A percentile compares a stretch with the other conserved stretches of the same genome.
These are phyloP conservation scores for Gossypium thurberi DNA, from an alignment of 345 rosid species.

Conservation along the genomic window DNA sequence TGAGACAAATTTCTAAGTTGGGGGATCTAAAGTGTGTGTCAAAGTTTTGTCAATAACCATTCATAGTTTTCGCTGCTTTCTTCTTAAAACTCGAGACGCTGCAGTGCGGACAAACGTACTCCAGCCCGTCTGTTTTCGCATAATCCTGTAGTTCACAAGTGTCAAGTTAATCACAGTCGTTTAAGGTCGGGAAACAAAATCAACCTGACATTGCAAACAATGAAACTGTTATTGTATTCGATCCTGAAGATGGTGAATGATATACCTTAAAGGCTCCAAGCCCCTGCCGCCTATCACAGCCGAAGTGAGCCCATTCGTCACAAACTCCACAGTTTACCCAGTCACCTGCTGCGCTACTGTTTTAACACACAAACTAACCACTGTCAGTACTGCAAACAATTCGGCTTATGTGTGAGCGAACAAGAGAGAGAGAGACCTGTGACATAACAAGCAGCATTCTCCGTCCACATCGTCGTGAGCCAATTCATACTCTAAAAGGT, in stretches of 20 bases:
- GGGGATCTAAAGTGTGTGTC: constrained; percentile 13
- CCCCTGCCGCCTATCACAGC: constrained; percentile 96
- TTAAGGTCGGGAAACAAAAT: not conserved
- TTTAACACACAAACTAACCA: constrained; percentile 13
- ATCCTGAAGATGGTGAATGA: not conserved
- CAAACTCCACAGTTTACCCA: constrained; percentile 99
- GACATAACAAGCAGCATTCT: constrained; percentile 96
- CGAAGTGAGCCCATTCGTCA: constrained; percentile 99
- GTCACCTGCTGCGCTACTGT: constrained; percentile 98
- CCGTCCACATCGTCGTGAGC: constrained; percentile 99
- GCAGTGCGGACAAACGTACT: constrained; percentile 95
- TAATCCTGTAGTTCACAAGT: constrained; percentile 62
- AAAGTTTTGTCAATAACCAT: constrained; percentile 42
- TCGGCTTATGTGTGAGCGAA: not conserved
- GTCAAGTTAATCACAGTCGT: not conserved
- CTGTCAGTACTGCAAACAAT: constrained; percentile 15
- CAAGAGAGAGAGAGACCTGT: constrained; percentile 39
- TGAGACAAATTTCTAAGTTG: not conserved
- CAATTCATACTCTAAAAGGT: constrained; percentile 89
- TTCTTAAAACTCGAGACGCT: constrained; percentile 76
- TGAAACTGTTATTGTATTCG: not conserved
- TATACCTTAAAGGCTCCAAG: constrained; percentile 95
- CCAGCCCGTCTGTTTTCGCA: constrained; percentile 95
- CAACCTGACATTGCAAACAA: not conserved
- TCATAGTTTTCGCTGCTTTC: constrained; percentile 70